Evolutionary conservation across 352 stramenopile species (phyloP), one percentile per base, ranked within the genome.

Genomic region (Phytophthora europaea): DNA sequence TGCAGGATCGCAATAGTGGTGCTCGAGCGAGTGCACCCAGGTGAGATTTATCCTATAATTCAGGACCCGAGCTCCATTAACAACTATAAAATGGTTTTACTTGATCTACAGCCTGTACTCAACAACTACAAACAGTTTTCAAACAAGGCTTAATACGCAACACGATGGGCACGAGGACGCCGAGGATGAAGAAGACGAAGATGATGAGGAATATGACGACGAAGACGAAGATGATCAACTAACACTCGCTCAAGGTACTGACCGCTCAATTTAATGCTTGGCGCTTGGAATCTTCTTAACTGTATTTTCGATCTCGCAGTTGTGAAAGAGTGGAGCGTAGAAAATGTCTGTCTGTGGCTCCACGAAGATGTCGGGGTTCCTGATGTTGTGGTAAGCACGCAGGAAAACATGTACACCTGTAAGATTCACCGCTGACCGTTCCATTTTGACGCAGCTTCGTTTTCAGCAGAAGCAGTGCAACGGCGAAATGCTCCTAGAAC

Each of bases 271-370:
- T 53, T n/a, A 6, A 13, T 67, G 5, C 8, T 18, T 18, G 20
- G 16, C 1, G 34, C 15, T 23, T 65, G 53, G 6, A 61, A 36
- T 12, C 13, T 55, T 56, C 16, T 68, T 36, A 64, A 53, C 47
- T 36, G 6, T 34, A 3, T 34, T 61, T 56, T n/a, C 26, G 40
- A 2, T 38, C 31, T 16, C 0, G 12, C 52, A 90, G 88, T 93
- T 15, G 87, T 95, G 12, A 80, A 81, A 2, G 84, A 94, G 38
- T 95, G 88, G 88, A 94, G 73, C 20, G 85, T 94, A n/a, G 88
- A 94, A 34, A 92, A 93, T 53, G 88, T 95, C 3, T 95, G 86
- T 34, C 65, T 94, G 1, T 95, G 88, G 88, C 79, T 95, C 4
- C 76, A 90, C 48, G 87, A 95, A 76, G 88, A 95, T 34, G 86